These are phyloP conservation scores for Malassezia restricta DNA, from an alignment of 1,284 basidiomycete species.

Conservation along the genomic window DNA sequence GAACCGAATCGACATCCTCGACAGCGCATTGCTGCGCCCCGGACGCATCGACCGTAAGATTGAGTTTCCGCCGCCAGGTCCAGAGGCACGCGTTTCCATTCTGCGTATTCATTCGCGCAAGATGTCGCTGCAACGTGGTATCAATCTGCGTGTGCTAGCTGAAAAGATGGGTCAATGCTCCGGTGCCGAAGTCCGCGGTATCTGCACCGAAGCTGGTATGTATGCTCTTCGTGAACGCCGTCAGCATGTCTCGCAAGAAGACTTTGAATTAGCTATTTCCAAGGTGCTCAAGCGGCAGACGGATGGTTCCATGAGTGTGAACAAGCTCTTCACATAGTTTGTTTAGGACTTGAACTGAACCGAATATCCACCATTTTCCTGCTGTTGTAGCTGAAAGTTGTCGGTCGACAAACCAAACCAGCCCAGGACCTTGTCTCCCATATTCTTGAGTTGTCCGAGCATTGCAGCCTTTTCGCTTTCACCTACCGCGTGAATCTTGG, in stretches of 20 bases:
- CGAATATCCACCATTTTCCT: slow-evolving; percentile 69
- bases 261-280: slow-evolving; percentile 94
- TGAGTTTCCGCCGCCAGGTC: slow-evolving; percentile 96
- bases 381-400: slow-evolving; percentile 79
- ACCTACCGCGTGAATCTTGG: neutral
- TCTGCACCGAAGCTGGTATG: slow-evolving; percentile 98
- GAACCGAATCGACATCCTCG: slow-evolving; percentile 94
- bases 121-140: slow-evolving; percentile 96
- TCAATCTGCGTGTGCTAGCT: slow-evolving; percentile 82
- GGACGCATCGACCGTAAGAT: slow-evolving; percentile 98
- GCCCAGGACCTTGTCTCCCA: slow-evolving; percentile 73
- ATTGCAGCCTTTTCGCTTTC: slow-evolving; percentile 71
- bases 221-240: slow-evolving; percentile 87
- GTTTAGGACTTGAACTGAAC: slow-evolving; percentile 58
- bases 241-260: slow-evolving; percentile 90
- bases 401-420: slow-evolving; percentile 47
- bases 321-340: slow-evolving; percentile 47
- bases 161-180: slow-evolving; percentile 99
- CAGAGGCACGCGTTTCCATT: slow-evolving; percentile 91
- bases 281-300: slow-evolving; percentile 55
- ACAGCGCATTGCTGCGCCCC: slow-evolving; percentile 82
- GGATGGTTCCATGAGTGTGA: slow-evolving; percentile 43
- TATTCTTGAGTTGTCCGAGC: slow-evolving; percentile 77
- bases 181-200: slow-evolving; percentile 92
- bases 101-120: slow-evolving; percentile 93